Base-by-base conservation (phyloP, 2,329 filamentous ascomycete genomes). In the Trichoderma koningii region DNA sequence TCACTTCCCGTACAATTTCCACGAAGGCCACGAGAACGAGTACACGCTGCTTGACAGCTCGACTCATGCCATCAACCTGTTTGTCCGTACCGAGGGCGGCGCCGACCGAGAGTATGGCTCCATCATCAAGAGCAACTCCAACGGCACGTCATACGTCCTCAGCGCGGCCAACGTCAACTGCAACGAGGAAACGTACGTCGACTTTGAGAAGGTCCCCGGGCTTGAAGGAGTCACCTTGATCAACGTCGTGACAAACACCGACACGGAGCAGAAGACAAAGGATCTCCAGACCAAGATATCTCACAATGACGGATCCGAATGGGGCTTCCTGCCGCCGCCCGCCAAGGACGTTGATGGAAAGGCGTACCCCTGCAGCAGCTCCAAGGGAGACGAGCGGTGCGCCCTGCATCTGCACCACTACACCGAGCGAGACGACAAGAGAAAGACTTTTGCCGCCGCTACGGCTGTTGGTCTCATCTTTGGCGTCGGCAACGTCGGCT, bases 41-140 rank as follows among this genome's bases (percentile, higher is more conserved):
- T 99, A 97, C 77, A 99, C 95, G 0, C 91, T 98, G 3, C 83
- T 99, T 34, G 93, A 97, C 75, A 97, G 93, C 77, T 95, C 92
- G 1, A 97, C 93, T 0, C 94, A 98, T 76, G 91, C 95, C 1
- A 85, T 99, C 66, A 98, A 98, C 78, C 79, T 99, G 65, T 96
- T 98, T 73, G 94, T 98, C 53, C 93, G 90, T 0, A 91, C 92
- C 47, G 89, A 90, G 71, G 84, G 83, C 47, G 80, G 81, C 3
- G 75, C 81, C 57, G 89, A 87, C 19, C 86, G 85, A 57, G 86
- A 90, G 66, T 93, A 91, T 71, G 95, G 95, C 44, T 89, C 90
- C 26, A 92, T 99, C 70, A 87, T 99, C 77, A 99, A 98, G 85
- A 97, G 93, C 74, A 99, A 99, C 80, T 97, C 93, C 71, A 98